Evolutionary conservation across 2,329 filamentous ascomycete species (phyloP).

Genomic region (Magnaporthiopsis incrustans): DNA sequence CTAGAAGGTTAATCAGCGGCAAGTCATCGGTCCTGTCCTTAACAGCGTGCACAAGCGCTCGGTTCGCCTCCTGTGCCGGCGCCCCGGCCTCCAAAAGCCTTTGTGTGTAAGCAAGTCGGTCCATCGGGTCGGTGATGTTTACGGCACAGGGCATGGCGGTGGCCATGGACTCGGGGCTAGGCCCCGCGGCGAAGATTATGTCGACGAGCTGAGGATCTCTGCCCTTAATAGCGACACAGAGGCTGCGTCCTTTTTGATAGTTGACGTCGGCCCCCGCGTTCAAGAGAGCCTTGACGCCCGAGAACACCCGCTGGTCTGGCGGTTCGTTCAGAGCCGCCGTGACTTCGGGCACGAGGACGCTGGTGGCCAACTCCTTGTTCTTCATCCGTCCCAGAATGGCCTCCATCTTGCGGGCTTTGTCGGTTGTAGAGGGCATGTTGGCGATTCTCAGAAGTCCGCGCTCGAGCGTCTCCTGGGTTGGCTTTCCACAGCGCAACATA

Average conservation of each 20-base stretch:
- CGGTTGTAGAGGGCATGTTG: slow-evolving; percentile 32
- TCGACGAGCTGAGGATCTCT: slow-evolving; percentile 38
- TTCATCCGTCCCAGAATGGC: slow-evolving; percentile 34
- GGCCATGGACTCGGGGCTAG: slow-evolving; percentile 35
- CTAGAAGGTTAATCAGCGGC: slow-evolving; percentile 37
- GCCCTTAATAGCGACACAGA: slow-evolving; percentile 41
- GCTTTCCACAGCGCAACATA: slow-evolving; percentile 37
- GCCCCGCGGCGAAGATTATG: slow-evolving; percentile 34
- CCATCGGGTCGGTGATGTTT: slow-evolving; percentile 40
- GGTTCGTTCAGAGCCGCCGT: slow-evolving; percentile 32
- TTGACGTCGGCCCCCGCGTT: slow-evolving; percentile 48
- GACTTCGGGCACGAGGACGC: slow-evolving; percentile 43
- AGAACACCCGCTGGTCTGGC: slow-evolving; percentile 29
- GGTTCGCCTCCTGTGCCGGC: slow-evolving; percentile 37
- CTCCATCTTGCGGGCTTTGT: slow-evolving; percentile 42
- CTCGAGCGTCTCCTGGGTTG: slow-evolving; percentile 33
- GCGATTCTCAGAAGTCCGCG: slow-evolving; percentile 34
- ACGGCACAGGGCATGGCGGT: slow-evolving; percentile 44
- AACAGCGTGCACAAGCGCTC: slow-evolving; percentile 44
- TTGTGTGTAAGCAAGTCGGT: slow-evolving; percentile 42
- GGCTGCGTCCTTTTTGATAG: slow-evolving; percentile 38
- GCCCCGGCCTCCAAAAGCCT: slow-evolving; percentile 42
- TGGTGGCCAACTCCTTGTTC: slow-evolving; percentile 34
- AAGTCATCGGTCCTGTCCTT: slow-evolving; percentile 38
- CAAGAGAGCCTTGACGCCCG: slow-evolving; percentile 38